A percentile compares a stretch with the other conserved stretches of the same genome.
Evolutionary conservation across 2,329 filamentous ascomycete species (phyloP).

Genomic region (Penicillium nordicum): DNA sequence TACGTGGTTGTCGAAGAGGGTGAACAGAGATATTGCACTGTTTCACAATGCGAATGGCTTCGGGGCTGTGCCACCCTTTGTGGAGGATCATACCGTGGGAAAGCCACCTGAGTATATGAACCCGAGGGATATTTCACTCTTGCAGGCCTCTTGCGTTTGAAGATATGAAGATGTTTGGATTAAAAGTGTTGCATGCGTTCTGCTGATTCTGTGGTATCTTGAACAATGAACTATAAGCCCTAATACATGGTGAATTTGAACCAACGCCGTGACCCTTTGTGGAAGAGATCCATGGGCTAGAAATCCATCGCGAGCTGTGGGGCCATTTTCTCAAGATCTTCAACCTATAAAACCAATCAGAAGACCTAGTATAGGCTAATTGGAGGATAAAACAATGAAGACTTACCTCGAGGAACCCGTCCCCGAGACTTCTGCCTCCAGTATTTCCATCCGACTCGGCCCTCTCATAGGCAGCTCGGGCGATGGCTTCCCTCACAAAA

Average conservation of each 20-base stretch:
- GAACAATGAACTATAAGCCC: slow-evolving; percentile 10
- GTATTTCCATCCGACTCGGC: slow-evolving; percentile 40
- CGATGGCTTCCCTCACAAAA: slow-evolving; percentile 85
- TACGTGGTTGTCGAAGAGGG: slow-evolving; percentile 18
- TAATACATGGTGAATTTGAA: slow-evolving; percentile 6
- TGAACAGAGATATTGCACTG: slow-evolving; percentile 25
- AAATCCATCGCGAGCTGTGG: slow-evolving; percentile 85
- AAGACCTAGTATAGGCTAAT: neutral
- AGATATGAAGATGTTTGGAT: neutral
- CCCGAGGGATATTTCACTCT: slow-evolving; percentile 23
- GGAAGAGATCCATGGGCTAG: slow-evolving; percentile 37
- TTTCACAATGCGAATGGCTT: slow-evolving; percentile 26
- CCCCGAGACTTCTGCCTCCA: slow-evolving; percentile 35
- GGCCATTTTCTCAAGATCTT: slow-evolving; percentile 84
- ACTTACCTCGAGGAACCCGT: slow-evolving; percentile 70
- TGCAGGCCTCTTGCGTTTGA: slow-evolving; percentile 14
- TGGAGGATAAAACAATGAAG: neutral
- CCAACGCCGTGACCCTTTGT: neutral
- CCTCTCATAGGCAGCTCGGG: slow-evolving; percentile 70
- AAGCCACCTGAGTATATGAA: slow-evolving; percentile 20
- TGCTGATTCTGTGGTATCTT: slow-evolving; percentile 19
- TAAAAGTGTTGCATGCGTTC: neutral
- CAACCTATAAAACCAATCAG: slow-evolving; percentile 55
- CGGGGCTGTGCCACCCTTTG: slow-evolving; percentile 20
- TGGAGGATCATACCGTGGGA: slow-evolving; percentile 22